phyloP scores from a whole-genome alignment of 2,329 filamentous ascomycete genomes.

The Sarocladiaceae sp. region DNA sequence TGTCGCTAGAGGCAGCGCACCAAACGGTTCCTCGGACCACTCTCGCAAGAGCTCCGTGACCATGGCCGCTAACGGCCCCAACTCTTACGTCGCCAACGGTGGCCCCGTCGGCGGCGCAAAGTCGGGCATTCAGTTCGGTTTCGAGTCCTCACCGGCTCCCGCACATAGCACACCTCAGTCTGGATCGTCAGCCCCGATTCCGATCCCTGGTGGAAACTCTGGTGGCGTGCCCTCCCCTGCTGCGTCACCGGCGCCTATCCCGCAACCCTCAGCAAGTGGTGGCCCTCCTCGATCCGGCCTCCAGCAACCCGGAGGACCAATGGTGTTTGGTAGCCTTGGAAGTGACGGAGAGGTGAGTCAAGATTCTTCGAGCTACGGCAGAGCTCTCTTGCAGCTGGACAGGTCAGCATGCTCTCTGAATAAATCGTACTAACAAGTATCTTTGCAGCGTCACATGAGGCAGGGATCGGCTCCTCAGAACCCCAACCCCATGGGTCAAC shows the following conservation, averaged over 20 bases:
- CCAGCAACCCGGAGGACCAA: constrained; percentile 61
- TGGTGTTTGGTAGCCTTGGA: constrained; percentile 80
- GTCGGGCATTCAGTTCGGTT: constrained; percentile 76
- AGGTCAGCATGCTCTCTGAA: constrained; percentile 14
- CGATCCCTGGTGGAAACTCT: constrained; percentile 58
- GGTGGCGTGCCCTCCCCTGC: constrained; percentile 78
- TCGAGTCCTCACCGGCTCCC: constrained; percentile 60
- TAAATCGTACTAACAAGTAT: constrained; percentile 18
- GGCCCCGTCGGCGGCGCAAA: constrained; percentile 54
- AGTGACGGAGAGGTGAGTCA: constrained; percentile 73
- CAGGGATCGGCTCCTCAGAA: constrained; percentile 60
- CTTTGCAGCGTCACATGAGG: constrained; percentile 61
- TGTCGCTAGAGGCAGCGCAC: constrained; percentile 57
- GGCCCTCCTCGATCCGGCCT: constrained; percentile 79
- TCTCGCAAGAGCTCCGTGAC: constrained; percentile 85
- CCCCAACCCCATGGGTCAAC: constrained; percentile 52
- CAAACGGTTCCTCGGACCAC: constrained; percentile 73
- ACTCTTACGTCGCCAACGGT: constrained; percentile 73
- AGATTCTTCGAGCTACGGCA: background rate
- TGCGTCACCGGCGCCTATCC: constrained; percentile 88
- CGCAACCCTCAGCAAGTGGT: constrained; percentile 77
- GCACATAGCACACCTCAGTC: constrained; percentile 64
- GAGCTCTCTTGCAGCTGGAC: background rate
- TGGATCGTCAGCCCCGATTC: constrained; percentile 50
- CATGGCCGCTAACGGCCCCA: constrained; percentile 79